Conservation (phyloP, 2,329 filamentous ascomycete species). For the Cytospora piceae region DNA sequence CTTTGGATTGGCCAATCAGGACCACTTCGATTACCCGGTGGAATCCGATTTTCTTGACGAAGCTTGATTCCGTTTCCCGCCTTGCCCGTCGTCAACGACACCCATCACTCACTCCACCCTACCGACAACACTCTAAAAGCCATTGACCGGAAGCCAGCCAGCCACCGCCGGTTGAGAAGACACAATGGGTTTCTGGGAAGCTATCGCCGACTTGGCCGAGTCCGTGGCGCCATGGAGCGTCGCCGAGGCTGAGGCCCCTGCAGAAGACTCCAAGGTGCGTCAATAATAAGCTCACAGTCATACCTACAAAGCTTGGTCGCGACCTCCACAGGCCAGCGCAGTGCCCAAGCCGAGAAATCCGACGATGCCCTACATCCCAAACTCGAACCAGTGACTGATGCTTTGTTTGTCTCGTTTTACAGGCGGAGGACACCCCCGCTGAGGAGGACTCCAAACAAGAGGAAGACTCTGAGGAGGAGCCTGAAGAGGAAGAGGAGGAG, state of each 20-base stretch:
- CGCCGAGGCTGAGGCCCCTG: constrained; percentile 68
- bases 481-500: constrained; percentile 66
- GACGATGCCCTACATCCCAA: background rate
- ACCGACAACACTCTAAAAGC: constrained; percentile 35
- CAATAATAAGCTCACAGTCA: constrained; percentile 16
- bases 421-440: constrained; percentile 45
- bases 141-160: constrained; percentile 39
- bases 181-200: constrained; percentile 69
- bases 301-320: background rate
- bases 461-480: constrained; percentile 41
- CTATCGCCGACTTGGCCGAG: constrained; percentile 66
- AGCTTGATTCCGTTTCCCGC: constrained; percentile 44
- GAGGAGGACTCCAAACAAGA: constrained; percentile 48
- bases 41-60: constrained; percentile 11
- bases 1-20: constrained; percentile 48
- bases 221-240: constrained; percentile 67
- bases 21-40: constrained; percentile 1
- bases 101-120: constrained; percentile 35
- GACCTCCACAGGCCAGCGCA: background rate
- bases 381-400: constrained; percentile 4
- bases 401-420: constrained; percentile 14
- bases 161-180: constrained; percentile 46
- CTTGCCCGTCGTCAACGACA: constrained; percentile 41
- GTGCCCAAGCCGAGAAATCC: background rate
- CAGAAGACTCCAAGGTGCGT: constrained; percentile 62